Percentiles rank a stretch among this genome's conserved stretches.
These are phyloP conservation scores for Rhizopogon vinicolor DNA, from an alignment of 768 basidiomycete genomes.

Conservation along the genomic window DNA sequence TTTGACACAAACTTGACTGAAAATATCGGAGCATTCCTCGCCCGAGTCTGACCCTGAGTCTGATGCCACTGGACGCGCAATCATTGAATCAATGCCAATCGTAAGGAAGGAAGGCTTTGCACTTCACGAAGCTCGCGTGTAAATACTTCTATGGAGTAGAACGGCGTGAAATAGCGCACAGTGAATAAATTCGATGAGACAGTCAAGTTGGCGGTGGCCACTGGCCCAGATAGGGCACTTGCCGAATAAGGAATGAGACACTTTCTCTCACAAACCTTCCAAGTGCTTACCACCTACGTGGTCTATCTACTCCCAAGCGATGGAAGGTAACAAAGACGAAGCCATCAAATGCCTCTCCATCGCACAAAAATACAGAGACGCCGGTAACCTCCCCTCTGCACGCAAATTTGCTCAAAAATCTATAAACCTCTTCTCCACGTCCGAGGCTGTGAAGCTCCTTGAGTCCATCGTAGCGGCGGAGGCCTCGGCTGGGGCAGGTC, in stretches of 20 bases:
- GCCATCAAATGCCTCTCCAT: constrained; percentile 78
- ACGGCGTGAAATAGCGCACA: no score
- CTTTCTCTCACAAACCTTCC: neutral
- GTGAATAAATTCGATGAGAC: no score
- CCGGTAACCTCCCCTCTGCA: constrained; percentile 71
- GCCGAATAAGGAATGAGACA: neutral
- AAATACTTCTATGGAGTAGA: no score
- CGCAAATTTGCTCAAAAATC: constrained; percentile 90
- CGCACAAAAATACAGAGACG: constrained; percentile 68
- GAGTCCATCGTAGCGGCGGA: constrained; percentile 58
- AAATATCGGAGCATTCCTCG: no score
- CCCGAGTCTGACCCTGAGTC: no score
- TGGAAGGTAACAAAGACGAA: constrained; percentile 92
- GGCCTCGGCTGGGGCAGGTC: constrained; percentile 35
- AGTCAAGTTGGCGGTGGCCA: no score
- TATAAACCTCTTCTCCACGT: constrained; percentile 73
- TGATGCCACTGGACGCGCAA: no score
- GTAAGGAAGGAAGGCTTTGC: no score
- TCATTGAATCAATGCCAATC: no score
- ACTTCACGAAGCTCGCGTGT: no score
- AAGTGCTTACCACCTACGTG: constrained; percentile 1
- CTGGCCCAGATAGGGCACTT: neutral
- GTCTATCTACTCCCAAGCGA: constrained; percentile 22
- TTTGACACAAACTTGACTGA: no score
- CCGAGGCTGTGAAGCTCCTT: constrained; percentile 67